Conservation (phyloP, 768 basidiomycete species). For the Tubosaeta sp. region DNA sequence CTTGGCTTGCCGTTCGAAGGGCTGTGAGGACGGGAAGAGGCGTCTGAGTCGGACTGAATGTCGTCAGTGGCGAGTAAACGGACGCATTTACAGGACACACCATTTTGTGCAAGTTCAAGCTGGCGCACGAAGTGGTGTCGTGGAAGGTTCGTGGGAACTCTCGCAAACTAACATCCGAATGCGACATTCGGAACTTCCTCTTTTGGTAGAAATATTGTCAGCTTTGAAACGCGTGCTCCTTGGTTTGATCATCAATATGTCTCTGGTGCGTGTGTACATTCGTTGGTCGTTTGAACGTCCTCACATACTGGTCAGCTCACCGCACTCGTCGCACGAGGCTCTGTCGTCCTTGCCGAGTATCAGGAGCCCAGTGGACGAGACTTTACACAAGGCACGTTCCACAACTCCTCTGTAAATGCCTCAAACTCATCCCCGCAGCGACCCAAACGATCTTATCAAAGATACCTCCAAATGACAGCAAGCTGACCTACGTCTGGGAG, state of each 20-base stretch:
- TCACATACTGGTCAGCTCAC: conserved; percentile 54
- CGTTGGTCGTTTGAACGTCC: background rate
- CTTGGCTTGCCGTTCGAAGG: conserved; percentile 39
- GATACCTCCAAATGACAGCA: conserved; percentile 88
- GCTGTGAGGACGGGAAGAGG: conserved; percentile 41
- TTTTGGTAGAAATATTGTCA: conserved; percentile 1
- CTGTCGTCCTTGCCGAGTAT: conserved; percentile 84
- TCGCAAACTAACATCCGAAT: background rate
- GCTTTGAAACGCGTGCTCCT: background rate
- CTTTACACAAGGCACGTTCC: conserved; percentile 76
- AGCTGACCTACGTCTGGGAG: conserved; percentile 86
- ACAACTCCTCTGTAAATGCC: background rate
- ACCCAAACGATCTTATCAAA: conserved; percentile 88
- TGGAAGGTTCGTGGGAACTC: conserved; percentile 24
- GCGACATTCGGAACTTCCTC: conserved; percentile 14
- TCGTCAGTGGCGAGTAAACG: background rate
- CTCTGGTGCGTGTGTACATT: conserved; percentile 22
- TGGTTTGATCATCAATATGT: conserved; percentile 14
- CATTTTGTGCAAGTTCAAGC: conserved; percentile 24
- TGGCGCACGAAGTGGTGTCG: conserved; percentile 10
- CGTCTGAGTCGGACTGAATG: conserved; percentile 78
- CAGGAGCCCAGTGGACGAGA: conserved; percentile 68
- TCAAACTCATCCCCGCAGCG: conserved; percentile 39
- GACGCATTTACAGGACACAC: conserved; percentile 19
- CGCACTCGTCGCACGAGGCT: conserved; percentile 74